Percentiles rank a stretch among this genome's conserved stretches.
Evolutionary conservation across 2,329 filamentous ascomycete species (phyloP).

Genomic region (Neofusicoccum parvum): DNA sequence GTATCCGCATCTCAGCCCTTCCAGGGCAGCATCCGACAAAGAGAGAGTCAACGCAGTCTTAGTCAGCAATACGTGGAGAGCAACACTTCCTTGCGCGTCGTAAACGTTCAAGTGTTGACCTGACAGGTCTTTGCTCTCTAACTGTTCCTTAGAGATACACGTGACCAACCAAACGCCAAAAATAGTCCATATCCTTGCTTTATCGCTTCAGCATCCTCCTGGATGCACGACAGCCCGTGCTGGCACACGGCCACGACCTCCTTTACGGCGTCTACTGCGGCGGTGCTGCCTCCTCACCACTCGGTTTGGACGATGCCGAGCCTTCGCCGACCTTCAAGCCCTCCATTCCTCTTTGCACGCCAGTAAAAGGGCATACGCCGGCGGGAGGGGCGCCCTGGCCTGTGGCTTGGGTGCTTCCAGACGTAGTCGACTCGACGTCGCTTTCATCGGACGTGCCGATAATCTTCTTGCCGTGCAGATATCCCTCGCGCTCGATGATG

Average conservation of each 20-base stretch:
- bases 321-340: not conserved
- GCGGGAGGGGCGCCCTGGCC: not conserved
- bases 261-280: not conserved
- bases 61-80: not conserved
- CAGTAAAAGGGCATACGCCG: slow-evolving; percentile 22
- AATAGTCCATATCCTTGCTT: not conserved
- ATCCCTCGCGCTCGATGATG: slow-evolving; percentile 39
- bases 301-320: not conserved
- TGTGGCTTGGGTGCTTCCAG: slow-evolving; percentile 10
- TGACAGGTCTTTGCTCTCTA: not conserved
- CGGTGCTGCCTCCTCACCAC: not conserved
- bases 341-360: slow-evolving; percentile 15
- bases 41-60: no score
- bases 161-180: not conserved
- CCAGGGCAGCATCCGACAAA: no score
- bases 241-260: not conserved
- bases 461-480: slow-evolving; percentile 39
- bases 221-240: not conserved
- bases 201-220: not conserved
- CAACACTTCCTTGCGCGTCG: not conserved
- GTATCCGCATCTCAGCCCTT: no score
- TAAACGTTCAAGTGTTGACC: not conserved
- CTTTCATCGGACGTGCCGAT: slow-evolving; percentile 33
- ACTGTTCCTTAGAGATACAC: not conserved
- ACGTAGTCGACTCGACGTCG: slow-evolving; percentile 9